Base-by-base conservation (phyloP, 768 basidiomycete species). In the Termitomyces sp. region DNA sequence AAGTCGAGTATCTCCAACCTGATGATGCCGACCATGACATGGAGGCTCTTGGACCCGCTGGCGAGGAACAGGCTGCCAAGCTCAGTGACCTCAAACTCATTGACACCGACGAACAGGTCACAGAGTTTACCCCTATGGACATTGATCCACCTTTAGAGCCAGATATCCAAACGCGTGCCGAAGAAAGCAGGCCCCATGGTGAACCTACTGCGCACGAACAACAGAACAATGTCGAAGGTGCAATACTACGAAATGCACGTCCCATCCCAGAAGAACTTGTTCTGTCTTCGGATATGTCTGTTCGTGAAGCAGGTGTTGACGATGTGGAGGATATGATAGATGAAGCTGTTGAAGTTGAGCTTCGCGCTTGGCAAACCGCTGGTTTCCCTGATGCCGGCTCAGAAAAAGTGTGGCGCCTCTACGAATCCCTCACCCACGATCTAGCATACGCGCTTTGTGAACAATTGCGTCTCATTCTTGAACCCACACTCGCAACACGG, bases 381-480 rank as follows among this genome's bases (percentile, higher is more conserved):
- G 86, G 85, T 52, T 82, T 86, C 64, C 79, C 85, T 3, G 71
- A 75, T 26, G 71, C 76, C 49, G 75, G 75, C 6, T 85, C 88
- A 0, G 87, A 89, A 64, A 82, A 83, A 56, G 80, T 96, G n/a
- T 99, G 97, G 97, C 86, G 89, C 13, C 77, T 87, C 16, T 99
- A 99, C 74, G 89, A 91, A 65, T 87, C 89, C 3, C 77, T 97
- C 63, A 98, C 97, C 0, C 87, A 92, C 57, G 88, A 96, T 60
- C 84, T 99, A 44, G 91, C 97, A 2, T 92, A 91, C 66, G 82
- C 87, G 2, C 85, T 99, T 23, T 98, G 95, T 69, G 97, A 98
- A 74, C 95, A 98, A 69, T 84, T 98, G 18, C 91, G 97, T 28
- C 88, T 98, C 36, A 96, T 98, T 70, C 82, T 99, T 40, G 95